Conservation (phyloP, 2,329 filamentous ascomycete species). For the Bipolaris oryzae region DNA sequence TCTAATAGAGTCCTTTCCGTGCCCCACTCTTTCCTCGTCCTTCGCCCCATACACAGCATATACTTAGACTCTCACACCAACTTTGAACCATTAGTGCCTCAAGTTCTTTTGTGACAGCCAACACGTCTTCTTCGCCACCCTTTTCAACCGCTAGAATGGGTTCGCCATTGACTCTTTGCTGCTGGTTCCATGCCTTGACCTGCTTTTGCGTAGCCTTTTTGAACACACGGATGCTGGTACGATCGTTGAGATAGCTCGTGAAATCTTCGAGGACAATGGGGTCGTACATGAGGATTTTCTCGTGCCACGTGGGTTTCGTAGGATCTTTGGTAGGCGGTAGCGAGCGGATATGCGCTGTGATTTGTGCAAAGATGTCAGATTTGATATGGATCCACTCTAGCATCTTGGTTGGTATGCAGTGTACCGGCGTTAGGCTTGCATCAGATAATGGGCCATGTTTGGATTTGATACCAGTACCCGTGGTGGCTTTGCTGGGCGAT, state of each 20-base stretch:
- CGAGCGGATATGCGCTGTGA: conserved; percentile 56
- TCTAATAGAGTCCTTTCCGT: conserved; percentile 31
- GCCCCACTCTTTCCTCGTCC: conserved; percentile 37
- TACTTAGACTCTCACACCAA: conserved; percentile 87
- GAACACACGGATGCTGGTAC: conserved; percentile 31
- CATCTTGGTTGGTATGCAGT: conserved; percentile 20
- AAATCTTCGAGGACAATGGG: conserved; percentile 88
- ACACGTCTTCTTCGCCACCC: conserved; percentile 14
- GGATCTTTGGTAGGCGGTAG: conserved; percentile 50
- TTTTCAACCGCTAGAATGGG: conserved; percentile 15
- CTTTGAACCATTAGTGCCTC: conserved; percentile 69
- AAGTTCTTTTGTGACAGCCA: conserved; percentile 37
- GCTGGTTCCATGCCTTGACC: conserved; percentile 37
- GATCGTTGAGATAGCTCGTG: conserved; percentile 74
- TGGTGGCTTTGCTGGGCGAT: conserved; percentile 3
- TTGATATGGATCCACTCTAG: conserved; percentile 45
- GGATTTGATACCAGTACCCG: neutral
- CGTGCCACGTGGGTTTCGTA: conserved; percentile 72
- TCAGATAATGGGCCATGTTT: neutral
- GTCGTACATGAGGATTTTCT: conserved; percentile 93
- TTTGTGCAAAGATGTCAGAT: conserved; percentile 52
- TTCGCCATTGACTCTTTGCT: conserved; percentile 21
- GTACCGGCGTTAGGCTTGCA: conserved; percentile 13
- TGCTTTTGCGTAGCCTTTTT: conserved; percentile 40
- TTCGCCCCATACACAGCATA: conserved; percentile 80